Evolutionary conservation across 768 basidiomycete species (phyloP), one percentile per base, ranked within the genome.

Genomic region (Ramaria sp.): DNA sequence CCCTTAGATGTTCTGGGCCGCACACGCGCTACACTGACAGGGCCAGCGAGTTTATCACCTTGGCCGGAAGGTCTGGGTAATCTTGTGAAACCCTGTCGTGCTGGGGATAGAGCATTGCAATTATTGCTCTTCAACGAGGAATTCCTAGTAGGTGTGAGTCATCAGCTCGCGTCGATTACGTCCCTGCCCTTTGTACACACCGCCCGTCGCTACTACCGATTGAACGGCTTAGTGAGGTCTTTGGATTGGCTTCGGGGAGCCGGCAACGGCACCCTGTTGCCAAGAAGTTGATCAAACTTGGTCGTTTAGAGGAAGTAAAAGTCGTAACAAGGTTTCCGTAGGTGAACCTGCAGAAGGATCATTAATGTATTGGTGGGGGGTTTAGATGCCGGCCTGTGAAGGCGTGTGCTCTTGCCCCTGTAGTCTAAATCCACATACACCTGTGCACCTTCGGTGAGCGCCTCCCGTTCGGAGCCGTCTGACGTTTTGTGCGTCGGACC

Each of bases 121-220:
- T 84, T 86, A 84, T 86, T 81, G 84, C 83, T 86, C 84, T 85
- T 87, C 83, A 87, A 86, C 82, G 80, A 85, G 83, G 84, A 85
- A 86, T 86, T 78, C 83, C 83, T 84, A 84, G 84, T 86, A 86
- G 84, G 78, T 79, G 80, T 78, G 79, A 84, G 83, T 87, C 83
- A 86, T 84, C 83, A 86, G 82, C 84, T 84, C 77, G 79, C 82
- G 80, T 85, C 83, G 84, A 86, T 84, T 86, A 86, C 79, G 83
- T 85, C 84, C 83, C 84, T 86, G 84, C 84, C 83, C 84, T 84
- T 84, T 85, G 82, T 86, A 86, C 82, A 86, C 84, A 86, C 84
- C 81, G 82, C 85, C 84, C 79, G 82, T 85, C 82, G 80, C 85
- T 85, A 87, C 83, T 85, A 86, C 85, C 80, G 82, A 86, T 86